Base-by-base conservation (phyloP, 2,329 filamentous ascomycete species). In the Teratosphaeria destructans region DNA sequence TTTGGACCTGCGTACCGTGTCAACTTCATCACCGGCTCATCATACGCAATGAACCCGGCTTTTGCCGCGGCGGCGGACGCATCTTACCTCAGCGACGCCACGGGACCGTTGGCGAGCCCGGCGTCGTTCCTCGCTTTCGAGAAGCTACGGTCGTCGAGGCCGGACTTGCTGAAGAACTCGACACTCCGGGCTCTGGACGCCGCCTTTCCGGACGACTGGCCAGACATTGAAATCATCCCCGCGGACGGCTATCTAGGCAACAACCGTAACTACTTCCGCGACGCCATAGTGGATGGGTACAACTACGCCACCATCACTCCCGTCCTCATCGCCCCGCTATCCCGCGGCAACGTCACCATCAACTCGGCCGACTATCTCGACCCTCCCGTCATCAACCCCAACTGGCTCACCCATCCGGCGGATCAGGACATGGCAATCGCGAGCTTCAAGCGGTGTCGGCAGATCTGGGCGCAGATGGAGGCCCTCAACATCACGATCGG, bases 311-410 rank as follows among this genome's bases (percentile, higher is more conserved):
- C 78, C 78, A 73, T 72, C 10, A 78, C 81, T 1, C 43, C 43
- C n/a, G 43, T 49, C 43, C n/a, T 49, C 16, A 76, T 89, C 57
- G 85, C 86, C 85, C 79, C 81, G 0, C 84, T 86, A 65, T 81
- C 85, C 0, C 79, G 82, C 55, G 87, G 87, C 5, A 80, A 78
- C 1, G 86, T 90, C 3, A 78, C 71, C 2, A 79, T 90, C 3
- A 76, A 75, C 14, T 85, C 82, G 0, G 73, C 80, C 0, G 80
- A 89, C 66, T 85, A 86, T 0, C 80, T 82, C 0, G 85, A 88
- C 59, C 74, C 78, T 3, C 87, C 87, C 0, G 69, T 79, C 7
- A 86, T 89, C 64, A 76, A 76, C 57, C 87, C 85, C 74, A 82
- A 84, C 70, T 59, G 62, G 35, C 65, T 70, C 34, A 64, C 63